These are phyloP conservation scores for Coccomyxa sp. DNA, from an alignment of 139 green algal species.

Conservation along the genomic window DNA sequence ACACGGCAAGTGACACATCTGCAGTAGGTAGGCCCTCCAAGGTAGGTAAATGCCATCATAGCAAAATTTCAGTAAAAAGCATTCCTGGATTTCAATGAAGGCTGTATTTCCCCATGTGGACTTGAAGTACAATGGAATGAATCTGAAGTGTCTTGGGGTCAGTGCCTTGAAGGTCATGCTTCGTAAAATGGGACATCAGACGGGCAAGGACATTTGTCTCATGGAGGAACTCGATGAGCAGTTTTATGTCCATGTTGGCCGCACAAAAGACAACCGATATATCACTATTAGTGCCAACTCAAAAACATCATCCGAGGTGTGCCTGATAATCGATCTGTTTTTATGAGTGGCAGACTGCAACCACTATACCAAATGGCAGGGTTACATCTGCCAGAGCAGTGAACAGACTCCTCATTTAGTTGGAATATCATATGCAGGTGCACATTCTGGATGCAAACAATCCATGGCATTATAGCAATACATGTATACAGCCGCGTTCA, in stretches of 20 bases:
- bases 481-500: slow-evolving; percentile 32
- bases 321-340: background rate
- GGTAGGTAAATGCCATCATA: background rate
- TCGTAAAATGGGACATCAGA: background rate
- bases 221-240: background rate
- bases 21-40: background rate
- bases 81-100: background rate
- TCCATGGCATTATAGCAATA: background rate
- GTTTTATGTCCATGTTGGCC: background rate
- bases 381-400: background rate
- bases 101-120: background rate
- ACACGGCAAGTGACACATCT: background rate
- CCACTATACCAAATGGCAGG: background rate
- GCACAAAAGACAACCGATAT: background rate
- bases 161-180: background rate
- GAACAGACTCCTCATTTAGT: too few relatives aligned
- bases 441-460: slow-evolving; percentile 35
- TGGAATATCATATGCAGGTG: slow-evolving; percentile 28
- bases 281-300: background rate
- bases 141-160: background rate
- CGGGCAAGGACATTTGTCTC: background rate
- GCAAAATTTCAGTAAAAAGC: background rate
- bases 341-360: background rate
- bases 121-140: background rate
- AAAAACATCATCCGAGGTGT: background rate